Percentiles rank a stretch among this genome's conserved stretches.
phyloP scores from a whole-genome alignment of 441 rosid genomes.

The Codiaeum variegatum region DNA sequence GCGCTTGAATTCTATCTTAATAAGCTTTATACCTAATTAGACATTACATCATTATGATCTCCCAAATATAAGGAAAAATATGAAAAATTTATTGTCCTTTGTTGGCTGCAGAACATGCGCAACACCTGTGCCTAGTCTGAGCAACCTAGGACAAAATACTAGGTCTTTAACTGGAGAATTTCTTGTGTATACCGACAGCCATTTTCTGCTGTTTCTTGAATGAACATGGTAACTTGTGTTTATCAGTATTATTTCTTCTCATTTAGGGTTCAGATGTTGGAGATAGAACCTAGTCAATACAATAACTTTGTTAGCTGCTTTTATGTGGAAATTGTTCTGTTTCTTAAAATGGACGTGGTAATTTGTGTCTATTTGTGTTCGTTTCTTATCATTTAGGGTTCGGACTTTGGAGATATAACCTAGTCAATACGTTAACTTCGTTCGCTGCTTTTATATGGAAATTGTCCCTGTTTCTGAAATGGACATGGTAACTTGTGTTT shows the following conservation, averaged over 20 bases:
- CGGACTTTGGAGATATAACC: not conserved
- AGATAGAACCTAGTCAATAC: not conserved
- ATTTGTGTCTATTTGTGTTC: not conserved
- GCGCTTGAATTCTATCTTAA: not conserved
- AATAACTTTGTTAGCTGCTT: not conserved
- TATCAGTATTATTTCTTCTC: not conserved
- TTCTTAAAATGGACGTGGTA: not conserved
- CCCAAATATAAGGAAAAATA: not conserved
- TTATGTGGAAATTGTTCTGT: conserved; percentile 3
- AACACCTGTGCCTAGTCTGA: not conserved
- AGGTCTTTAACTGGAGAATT: not conserved
- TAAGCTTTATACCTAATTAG: not conserved
- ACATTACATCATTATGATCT: not conserved
- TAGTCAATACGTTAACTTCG: not conserved
- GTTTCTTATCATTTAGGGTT: not conserved
- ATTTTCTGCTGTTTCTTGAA: not conserved
- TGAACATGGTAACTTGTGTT: not conserved
- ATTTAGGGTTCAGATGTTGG: not conserved
- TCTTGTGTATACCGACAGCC: not conserved
- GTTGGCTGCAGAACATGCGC: not conserved
- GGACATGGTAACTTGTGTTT: not conserved
- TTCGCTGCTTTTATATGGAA: not conserved
- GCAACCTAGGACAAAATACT: no score
- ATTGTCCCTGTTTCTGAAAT: no score
- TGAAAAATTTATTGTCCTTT: not conserved